These are phyloP conservation scores for Debaryomycetaceae sp. DNA, from an alignment of 1,139 yeast species.

Conservation along the genomic window DNA sequence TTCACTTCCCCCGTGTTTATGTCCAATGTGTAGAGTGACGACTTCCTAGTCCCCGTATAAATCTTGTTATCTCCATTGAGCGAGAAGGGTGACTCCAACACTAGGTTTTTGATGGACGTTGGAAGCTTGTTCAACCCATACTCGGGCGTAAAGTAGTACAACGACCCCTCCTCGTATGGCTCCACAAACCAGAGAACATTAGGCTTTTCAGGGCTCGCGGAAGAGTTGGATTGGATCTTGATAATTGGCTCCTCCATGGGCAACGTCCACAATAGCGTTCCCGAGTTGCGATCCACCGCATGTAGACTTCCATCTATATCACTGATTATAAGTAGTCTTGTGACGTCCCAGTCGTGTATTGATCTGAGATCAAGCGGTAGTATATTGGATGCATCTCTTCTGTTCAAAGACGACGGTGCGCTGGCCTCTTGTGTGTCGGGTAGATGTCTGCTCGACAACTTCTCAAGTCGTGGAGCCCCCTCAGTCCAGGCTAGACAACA, in stretches of 20 bases:
- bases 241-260: constrained; percentile 52
- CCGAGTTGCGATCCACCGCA: constrained; percentile 75
- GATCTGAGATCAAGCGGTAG: constrained; percentile 38
- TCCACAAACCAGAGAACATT: constrained; percentile 77
- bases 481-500: constrained; percentile 7
- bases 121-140: constrained; percentile 81
- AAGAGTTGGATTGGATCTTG: constrained; percentile 34
- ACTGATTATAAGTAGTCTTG: constrained; percentile 64
- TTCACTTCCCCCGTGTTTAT: constrained; percentile 74
- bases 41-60: constrained; percentile 79
- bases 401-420: background rate
- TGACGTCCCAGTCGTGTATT: constrained; percentile 54
- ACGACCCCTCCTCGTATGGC: constrained; percentile 80
- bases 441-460: constrained; percentile 13
- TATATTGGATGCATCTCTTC: constrained; percentile 9
- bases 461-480: constrained; percentile 25
- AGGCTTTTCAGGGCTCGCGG: constrained; percentile 20
- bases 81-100: constrained; percentile 79
- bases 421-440: constrained; percentile 3
- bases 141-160: constrained; percentile 81
- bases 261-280: constrained; percentile 76
- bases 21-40: constrained; percentile 75
- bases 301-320: constrained; percentile 89
- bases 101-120: constrained; percentile 73
- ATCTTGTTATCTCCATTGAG: constrained; percentile 80